Percentiles rank a stretch among this genome's conserved stretches.
phyloP scores from a whole-genome alignment of 2,329 filamentous ascomycete species.

The Tolypocladium sp. region DNA sequence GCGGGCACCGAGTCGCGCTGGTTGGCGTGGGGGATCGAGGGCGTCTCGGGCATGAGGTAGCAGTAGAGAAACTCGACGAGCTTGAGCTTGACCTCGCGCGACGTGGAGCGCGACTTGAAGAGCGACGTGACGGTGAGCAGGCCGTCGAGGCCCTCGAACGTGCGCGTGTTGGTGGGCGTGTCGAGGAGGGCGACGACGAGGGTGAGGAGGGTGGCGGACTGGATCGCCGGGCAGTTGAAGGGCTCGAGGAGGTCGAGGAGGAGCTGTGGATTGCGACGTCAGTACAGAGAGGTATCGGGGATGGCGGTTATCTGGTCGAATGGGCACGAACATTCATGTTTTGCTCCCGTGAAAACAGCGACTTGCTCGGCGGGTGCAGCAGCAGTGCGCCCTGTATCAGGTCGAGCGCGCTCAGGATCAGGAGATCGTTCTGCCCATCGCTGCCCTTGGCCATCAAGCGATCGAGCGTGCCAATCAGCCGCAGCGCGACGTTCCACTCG shows the following conservation, averaged over 20 bases:
- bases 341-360: slow-evolving; percentile 77
- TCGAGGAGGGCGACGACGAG: slow-evolving; percentile 85
- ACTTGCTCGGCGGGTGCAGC: slow-evolving; percentile 81
- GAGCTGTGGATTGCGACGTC: slow-evolving; percentile 39
- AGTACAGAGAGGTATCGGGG: not conserved
- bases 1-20: slow-evolving; percentile 35
- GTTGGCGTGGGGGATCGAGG: slow-evolving; percentile 42
- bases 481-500: slow-evolving; percentile 91
- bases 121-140: slow-evolving; percentile 84
- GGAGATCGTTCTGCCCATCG: slow-evolving; percentile 74
- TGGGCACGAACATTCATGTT: slow-evolving; percentile 72
- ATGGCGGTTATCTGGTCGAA: not conserved
- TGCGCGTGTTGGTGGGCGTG: slow-evolving; percentile 77
- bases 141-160: slow-evolving; percentile 87
- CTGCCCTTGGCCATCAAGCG: slow-evolving; percentile 74
- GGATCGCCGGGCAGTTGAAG: slow-evolving; percentile 83
- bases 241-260: slow-evolving; percentile 91
- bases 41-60: slow-evolving; percentile 90
- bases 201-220: slow-evolving; percentile 81
- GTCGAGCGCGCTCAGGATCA: slow-evolving; percentile 82
- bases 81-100: slow-evolving; percentile 84
- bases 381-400: slow-evolving; percentile 82
- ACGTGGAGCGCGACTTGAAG: slow-evolving; percentile 82
- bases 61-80: slow-evolving; percentile 98
- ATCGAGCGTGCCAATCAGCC: slow-evolving; percentile 78